Evolutionary conservation across 2,329 filamentous ascomycete species (phyloP).

Genomic region (Septoria petroselini): DNA sequence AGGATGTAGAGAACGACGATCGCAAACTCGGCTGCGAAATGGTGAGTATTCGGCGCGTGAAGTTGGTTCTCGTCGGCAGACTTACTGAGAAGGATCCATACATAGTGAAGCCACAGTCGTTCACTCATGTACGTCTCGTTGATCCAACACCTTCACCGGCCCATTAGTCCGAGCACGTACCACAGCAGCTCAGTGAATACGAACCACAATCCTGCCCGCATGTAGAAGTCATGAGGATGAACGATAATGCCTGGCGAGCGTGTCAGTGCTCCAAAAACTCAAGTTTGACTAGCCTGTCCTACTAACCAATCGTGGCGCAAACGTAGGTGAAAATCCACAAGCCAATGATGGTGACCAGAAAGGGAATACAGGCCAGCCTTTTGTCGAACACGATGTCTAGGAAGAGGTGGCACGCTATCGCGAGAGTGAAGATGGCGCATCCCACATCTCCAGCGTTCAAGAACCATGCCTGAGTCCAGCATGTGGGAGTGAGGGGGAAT

Average conservation of each 20-base stretch:
- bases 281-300: too few relatives aligned
- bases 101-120: conserved; percentile 60
- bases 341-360: conserved; percentile 50
- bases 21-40: conserved; percentile 44
- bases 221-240: conserved; percentile 52
- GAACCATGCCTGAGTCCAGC: conserved; percentile 64
- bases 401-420: conserved; percentile 65
- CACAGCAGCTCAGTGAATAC: not conserved
- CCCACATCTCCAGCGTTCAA: conserved; percentile 63
- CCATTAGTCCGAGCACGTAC: not conserved
- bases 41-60: too few relatives aligned
- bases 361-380: conserved; percentile 48
- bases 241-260: conserved; percentile 41
- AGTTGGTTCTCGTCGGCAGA: not conserved
- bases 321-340: conserved; percentile 60
- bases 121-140: conserved; percentile 52
- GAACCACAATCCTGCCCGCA: conserved; percentile 60
- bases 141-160: conserved; percentile 55
- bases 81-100: conserved; percentile 56
- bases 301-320: conserved; percentile 48
- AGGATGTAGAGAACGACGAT: conserved; percentile 49
- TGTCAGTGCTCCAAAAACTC: not conserved
- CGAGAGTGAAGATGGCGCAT: conserved; percentile 62
- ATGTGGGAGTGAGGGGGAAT: conserved; percentile 52
- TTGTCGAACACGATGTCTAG: conserved; percentile 57